Conservation (phyloP, 805 yeast species). For the Spathaspora hagerdaliae region DNA sequence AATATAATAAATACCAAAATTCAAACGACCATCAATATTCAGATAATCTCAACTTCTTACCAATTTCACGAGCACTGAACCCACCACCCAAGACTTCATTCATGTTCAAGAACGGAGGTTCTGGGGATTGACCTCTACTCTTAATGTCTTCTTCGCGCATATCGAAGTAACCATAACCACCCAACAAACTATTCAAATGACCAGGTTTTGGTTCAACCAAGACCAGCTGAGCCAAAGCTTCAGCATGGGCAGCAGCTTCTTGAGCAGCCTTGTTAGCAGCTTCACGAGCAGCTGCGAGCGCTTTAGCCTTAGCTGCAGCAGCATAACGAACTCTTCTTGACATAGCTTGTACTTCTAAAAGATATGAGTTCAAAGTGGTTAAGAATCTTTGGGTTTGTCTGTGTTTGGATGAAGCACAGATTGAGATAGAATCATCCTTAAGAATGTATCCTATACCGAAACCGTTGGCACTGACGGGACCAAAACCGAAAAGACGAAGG, state of each 20-base stretch:
- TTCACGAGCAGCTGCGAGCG: background rate
- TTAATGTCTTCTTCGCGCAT: constrained; percentile 50
- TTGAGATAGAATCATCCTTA: constrained; percentile 47
- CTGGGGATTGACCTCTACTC: constrained; percentile 57
- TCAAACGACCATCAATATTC: constrained; percentile 40
- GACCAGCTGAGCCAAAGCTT: background rate
- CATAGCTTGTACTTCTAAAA: constrained; percentile 40
- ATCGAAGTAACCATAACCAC: constrained; percentile 61
- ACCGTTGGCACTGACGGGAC: constrained; percentile 56
- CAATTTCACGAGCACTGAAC: constrained; percentile 51
- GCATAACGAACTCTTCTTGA: constrained; percentile 1
- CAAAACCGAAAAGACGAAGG: constrained; percentile 53
- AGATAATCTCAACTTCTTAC: constrained; percentile 58
- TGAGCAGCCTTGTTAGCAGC: background rate
- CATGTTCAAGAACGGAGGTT: constrained; percentile 43
- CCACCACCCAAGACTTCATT: constrained; percentile 24
- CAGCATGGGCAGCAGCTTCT: background rate
- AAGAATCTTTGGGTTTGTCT: constrained; percentile 56
- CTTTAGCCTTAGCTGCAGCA: background rate
- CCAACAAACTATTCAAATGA: constrained; percentile 37
- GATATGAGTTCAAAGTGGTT: constrained; percentile 47
- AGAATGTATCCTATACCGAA: constrained; percentile 56
- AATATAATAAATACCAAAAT: constrained; percentile 8
- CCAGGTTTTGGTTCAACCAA: constrained; percentile 16
- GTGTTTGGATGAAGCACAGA: constrained; percentile 58